Evolutionary conservation across 768 basidiomycete species (phyloP).

Genomic region (Terana coerulea): DNA sequence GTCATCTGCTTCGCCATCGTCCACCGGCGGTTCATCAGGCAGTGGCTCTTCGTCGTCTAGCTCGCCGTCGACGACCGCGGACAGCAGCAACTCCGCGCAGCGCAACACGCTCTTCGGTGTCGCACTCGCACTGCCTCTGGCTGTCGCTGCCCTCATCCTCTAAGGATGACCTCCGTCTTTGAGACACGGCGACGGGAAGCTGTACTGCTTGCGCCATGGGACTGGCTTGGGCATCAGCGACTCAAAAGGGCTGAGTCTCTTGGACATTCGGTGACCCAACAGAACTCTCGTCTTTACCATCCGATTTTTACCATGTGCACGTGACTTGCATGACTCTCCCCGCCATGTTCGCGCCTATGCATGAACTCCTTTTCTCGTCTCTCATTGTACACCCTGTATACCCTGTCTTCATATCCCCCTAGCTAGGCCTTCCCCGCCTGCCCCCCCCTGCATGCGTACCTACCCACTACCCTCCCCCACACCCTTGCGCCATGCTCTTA

Average conservation of each 20-base stretch:
- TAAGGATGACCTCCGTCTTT: neutral
- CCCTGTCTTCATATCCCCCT: neutral
- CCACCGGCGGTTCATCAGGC: constrained; percentile 7
- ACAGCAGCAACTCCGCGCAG: constrained; percentile 7
- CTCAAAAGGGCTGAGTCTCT: neutral
- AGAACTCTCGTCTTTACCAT: neutral
- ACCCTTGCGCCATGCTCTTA: too few relatives aligned
- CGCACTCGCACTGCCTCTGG: constrained; percentile 12
- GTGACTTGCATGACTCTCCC: neutral
- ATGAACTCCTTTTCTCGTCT: neutral
- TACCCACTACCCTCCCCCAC: too few relatives aligned
- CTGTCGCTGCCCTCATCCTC: constrained; percentile 16
- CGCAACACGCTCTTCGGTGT: constrained; percentile 15
- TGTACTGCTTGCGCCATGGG: too few relatives aligned
- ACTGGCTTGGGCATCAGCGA: neutral
- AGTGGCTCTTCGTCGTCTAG: constrained; percentile 6
- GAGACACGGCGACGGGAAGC: neutral
- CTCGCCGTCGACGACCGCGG: constrained; percentile 5
- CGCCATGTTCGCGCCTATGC: neutral
- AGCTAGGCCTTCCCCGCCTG: too few relatives aligned
- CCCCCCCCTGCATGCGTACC: too few relatives aligned
- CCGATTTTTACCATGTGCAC: too few relatives aligned
- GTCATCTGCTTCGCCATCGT: constrained; percentile 12
- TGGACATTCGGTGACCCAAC: neutral
- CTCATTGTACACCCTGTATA: constrained; percentile 1